These are phyloP conservation scores for Penicillium psychrofluorescens DNA, from an alignment of 495 filamentous ascomycete species.

Conservation along the genomic window DNA sequence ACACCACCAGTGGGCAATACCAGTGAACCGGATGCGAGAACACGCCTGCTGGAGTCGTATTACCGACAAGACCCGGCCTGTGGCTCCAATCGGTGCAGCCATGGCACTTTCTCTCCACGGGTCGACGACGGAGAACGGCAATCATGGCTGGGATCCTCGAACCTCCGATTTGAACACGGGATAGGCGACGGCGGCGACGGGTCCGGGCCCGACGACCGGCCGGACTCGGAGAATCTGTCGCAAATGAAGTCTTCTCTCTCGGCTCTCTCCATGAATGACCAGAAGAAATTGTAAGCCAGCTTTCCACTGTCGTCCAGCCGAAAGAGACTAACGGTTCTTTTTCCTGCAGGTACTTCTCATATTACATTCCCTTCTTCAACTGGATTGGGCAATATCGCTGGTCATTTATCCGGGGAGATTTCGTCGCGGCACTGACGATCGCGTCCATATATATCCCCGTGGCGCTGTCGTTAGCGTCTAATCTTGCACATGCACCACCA, in stretches of 20 bases:
- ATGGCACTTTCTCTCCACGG: conserved; percentile 76
- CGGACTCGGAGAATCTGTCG: conserved; percentile 28
- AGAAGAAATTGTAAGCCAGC: conserved; percentile 27
- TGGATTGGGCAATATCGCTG: conserved; percentile 83
- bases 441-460: conserved; percentile 98
- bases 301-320: not conserved
- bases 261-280: conserved; percentile 20
- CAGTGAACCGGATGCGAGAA: conserved; percentile 22
- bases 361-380: conserved; percentile 85
- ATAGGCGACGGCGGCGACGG: not conserved
- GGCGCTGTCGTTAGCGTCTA: conserved; percentile 88
- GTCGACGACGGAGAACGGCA: conserved; percentile 41
- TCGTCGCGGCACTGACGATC: conserved; percentile 80
- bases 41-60: conserved; percentile 33
- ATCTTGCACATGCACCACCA: conserved; percentile 86
- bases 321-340: conserved; percentile 11
- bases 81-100: conserved; percentile 50
- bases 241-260: conserved; percentile 23
- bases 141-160: conserved; percentile 10
- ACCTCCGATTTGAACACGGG: conserved; percentile 8
- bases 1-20: conserved; percentile 3
- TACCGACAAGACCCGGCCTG: conserved; percentile 26
- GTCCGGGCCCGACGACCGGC: conserved; percentile 3
- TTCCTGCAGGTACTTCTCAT: conserved; percentile 68
- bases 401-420: conserved; percentile 76